phyloP scores from a whole-genome alignment of 129 eudicot species.

The Flaveria bidentis region DNA sequence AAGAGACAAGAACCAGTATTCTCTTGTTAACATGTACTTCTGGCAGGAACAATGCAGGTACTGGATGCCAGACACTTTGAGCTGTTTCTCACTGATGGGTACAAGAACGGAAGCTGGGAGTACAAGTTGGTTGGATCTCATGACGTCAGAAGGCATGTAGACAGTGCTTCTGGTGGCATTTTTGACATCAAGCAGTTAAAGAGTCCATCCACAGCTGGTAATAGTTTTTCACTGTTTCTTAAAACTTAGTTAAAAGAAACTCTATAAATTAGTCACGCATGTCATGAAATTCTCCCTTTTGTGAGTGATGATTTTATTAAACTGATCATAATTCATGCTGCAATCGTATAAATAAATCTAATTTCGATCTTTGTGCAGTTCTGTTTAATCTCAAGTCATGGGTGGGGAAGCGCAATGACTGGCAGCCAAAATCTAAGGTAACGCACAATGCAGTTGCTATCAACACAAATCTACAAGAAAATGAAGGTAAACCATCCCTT shows the following conservation, averaged over 20 bases:
- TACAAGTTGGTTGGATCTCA: conserved; percentile 63
- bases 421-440: conserved; percentile 84
- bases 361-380: conserved; percentile 40
- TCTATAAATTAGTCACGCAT: conserved; percentile 1
- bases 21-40: background rate
- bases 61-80: conserved; percentile 92
- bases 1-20: conserved; percentile 1
- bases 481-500: conserved; percentile 61
- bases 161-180: conserved; percentile 81
- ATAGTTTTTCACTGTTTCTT: conserved; percentile 4
- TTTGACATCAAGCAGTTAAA: conserved; percentile 70
- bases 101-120: conserved; percentile 77
- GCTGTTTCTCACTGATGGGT: conserved; percentile 67
- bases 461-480: conserved; percentile 84
- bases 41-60: conserved; percentile 92
- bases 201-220: conserved; percentile 77
- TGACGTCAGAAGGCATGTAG: conserved; percentile 53
- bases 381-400: conserved; percentile 77
- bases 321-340: background rate
- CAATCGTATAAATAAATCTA: background rate
- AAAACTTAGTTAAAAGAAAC: conserved; percentile 1
- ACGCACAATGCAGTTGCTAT: conserved; percentile 86
- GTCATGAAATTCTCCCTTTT: conserved; percentile 11
- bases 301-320: background rate
- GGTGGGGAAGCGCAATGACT: conserved; percentile 72